Base-by-base conservation (phyloP, 2,329 filamentous ascomycete genomes). In the Claviceps humidiphila region DNA sequence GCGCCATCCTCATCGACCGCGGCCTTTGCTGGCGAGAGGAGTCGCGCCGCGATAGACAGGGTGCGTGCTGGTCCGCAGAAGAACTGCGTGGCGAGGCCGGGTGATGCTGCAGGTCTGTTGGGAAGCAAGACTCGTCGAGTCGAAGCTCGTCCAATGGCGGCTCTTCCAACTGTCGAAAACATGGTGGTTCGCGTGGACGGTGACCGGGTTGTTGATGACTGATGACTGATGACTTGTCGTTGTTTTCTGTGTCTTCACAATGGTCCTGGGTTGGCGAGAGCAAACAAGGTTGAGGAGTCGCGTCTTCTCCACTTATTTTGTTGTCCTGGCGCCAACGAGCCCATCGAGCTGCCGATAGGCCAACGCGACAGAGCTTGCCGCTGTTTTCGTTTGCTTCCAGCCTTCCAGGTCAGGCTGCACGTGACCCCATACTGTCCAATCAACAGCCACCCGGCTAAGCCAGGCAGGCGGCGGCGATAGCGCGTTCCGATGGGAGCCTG, bases 151-250 rank as follows among this genome's bases (percentile, higher is more conserved):
- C 64, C 65, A 54, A 64, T 61, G 51, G 67, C 67, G 51, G 63
- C 65, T 56, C 70, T 66, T 56, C 67, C 66, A 56, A 74, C 61
- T 34, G 66, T 63, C 50, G 66, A 68, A 55, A 75, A 61, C 73
- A 75, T 76, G 7, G 6, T 53, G 54, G 59, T 45, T 45, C 5
- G 16, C 9, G 16, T 46, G 20, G 8, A 17, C 16, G 14, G 24
- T 34, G 16, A n/a, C 2, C 43, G 16, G 26, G 2, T 30, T n/a
- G 6, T n/a, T 34, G 41, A 11, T 43, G 41, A 20, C 4, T 46
- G 13, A 26, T 34, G n/a, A 9, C n/a, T 30, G 3, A 17, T 46
- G 24, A 16, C 9, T 6, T 13, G 34, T 17, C 4, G 20, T 26
- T 26, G 37, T 17, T 26, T 47, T 4, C 6, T 7, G 30, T 34